Evolutionary conservation across 208 protist species (phyloP).

Genomic region (Acanthamoeba quina): DNA sequence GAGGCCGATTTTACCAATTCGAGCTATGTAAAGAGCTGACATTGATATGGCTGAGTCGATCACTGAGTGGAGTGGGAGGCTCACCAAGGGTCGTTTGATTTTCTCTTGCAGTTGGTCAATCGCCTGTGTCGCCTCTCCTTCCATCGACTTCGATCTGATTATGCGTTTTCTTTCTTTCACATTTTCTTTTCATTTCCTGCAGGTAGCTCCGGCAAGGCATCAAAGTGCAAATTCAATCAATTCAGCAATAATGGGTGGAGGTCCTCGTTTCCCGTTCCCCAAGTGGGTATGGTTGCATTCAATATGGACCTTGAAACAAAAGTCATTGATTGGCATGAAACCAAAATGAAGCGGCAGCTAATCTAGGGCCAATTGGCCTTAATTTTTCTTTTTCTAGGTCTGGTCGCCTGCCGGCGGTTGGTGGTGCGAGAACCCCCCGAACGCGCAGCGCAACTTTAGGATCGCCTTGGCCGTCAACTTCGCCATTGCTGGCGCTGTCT

Average conservation of each 20-base stretch:
- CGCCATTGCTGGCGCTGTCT: not conserved
- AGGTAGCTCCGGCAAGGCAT: no score
- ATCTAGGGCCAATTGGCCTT: not conserved
- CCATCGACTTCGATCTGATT: not conserved
- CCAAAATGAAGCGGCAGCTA: not conserved
- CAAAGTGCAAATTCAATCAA: not conserved
- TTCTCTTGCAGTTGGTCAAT: not conserved
- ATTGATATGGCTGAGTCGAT: not conserved
- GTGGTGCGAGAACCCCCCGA: slow-evolving; percentile 51
- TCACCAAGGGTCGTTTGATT: not conserved
- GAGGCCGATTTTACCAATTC: not conserved
- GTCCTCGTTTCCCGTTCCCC: slow-evolving; percentile 55
- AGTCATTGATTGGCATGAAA: not conserved
- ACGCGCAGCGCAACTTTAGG: slow-evolving; percentile 1
- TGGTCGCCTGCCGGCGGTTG: slow-evolving; percentile 45
- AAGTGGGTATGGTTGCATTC: not conserved
- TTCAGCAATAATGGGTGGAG: slow-evolving; percentile 20
- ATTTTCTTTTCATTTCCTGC: not conserved
- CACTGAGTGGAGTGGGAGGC: not conserved
- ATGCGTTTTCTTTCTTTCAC: not conserved
- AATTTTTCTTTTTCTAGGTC: slow-evolving; percentile 9
- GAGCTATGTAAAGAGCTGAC: not conserved
- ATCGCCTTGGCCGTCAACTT: not conserved
- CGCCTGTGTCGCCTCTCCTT: not conserved
- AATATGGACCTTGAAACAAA: not conserved